A percentile compares a stretch with the other conserved stretches of the same genome.
These are phyloP conservation scores for Brettanomyces nanus DNA, from an alignment of 805 yeast genomes.

Conservation along the genomic window DNA sequence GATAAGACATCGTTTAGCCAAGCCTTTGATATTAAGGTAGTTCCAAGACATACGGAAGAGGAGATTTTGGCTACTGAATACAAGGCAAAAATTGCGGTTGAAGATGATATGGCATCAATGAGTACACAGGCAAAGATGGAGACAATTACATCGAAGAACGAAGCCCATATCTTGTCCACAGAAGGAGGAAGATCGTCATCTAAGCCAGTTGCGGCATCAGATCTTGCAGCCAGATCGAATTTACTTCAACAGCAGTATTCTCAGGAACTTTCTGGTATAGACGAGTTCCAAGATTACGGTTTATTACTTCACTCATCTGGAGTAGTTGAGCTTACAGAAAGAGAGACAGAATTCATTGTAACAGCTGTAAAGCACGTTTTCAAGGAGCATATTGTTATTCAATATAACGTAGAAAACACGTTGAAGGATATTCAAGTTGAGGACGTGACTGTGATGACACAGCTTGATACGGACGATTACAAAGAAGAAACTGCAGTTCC, in stretches of 20 bases:
- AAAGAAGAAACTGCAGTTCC: slow-evolving; percentile 70
- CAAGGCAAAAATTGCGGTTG: slow-evolving; percentile 38
- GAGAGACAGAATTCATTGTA: slow-evolving; percentile 89
- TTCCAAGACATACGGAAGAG: slow-evolving; percentile 61
- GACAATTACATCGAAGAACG: slow-evolving; percentile 12
- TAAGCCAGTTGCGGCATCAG: slow-evolving; percentile 5
- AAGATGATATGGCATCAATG: slow-evolving; percentile 6
- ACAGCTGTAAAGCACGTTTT: slow-evolving; percentile 77
- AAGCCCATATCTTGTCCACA: too few relatives aligned
- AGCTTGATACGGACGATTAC: slow-evolving; percentile 50
- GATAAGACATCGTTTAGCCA: slow-evolving; percentile 38
- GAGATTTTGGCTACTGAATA: slow-evolving; percentile 60
- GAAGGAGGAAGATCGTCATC: slow-evolving; percentile 13
- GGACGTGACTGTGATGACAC: slow-evolving; percentile 63
- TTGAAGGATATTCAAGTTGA: slow-evolving; percentile 68
- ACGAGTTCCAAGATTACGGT: slow-evolving; percentile 72
- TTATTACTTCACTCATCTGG: slow-evolving; percentile 62
- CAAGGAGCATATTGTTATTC: slow-evolving; percentile 63
- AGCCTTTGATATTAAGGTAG: slow-evolving; percentile 63
- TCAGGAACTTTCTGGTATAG: slow-evolving; percentile 59
- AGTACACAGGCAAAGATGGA: slow-evolving; percentile 16
- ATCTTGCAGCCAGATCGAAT: slow-evolving; percentile 22
- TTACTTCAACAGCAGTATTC: slow-evolving; percentile 57
- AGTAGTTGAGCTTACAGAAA: slow-evolving; percentile 68
- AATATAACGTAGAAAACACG: slow-evolving; percentile 80